These are phyloP conservation scores for Fraxinus ornus DNA, from an alignment of 305 asterid genomes.

Conservation along the genomic window DNA sequence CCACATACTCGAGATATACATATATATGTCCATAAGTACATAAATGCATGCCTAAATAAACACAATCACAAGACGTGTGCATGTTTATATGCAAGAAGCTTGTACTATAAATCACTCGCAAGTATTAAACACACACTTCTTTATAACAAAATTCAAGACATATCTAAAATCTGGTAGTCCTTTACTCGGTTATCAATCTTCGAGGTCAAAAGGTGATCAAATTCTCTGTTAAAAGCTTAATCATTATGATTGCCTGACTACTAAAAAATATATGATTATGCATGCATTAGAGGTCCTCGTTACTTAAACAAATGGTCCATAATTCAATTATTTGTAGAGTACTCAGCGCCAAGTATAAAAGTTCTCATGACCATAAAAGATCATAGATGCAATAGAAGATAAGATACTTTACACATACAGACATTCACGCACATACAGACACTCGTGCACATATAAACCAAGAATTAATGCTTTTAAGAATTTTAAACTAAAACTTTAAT, in stretches of 20 bases:
- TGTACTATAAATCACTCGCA: neutral
- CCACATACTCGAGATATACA: neutral
- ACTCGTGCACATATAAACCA: neutral
- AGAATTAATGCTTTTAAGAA: neutral
- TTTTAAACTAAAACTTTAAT: neutral
- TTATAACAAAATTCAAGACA: neutral
- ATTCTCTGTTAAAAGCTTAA: neutral
- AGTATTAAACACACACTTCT: neutral
- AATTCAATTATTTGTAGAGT: neutral
- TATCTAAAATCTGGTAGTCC: neutral
- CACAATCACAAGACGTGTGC: neutral
- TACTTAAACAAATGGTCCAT: neutral
- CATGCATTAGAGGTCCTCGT: neutral
- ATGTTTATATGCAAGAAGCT: neutral
- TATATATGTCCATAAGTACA: neutral
- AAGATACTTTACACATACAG: neutral
- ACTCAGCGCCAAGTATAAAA: neutral
- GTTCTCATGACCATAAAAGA: neutral
- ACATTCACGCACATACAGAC: neutral
- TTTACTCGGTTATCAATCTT: neutral
- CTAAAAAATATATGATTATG: neutral
- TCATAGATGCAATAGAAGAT: conserved; percentile 3
- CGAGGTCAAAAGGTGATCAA: neutral
- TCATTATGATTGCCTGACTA: neutral
- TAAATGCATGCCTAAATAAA: neutral